A percentile compares a stretch with the other conserved stretches of the same genome.
These are phyloP conservation scores for Cladochytrium replicatum DNA, from an alignment of 192 early-diverging fungal species.

Conservation along the genomic window DNA sequence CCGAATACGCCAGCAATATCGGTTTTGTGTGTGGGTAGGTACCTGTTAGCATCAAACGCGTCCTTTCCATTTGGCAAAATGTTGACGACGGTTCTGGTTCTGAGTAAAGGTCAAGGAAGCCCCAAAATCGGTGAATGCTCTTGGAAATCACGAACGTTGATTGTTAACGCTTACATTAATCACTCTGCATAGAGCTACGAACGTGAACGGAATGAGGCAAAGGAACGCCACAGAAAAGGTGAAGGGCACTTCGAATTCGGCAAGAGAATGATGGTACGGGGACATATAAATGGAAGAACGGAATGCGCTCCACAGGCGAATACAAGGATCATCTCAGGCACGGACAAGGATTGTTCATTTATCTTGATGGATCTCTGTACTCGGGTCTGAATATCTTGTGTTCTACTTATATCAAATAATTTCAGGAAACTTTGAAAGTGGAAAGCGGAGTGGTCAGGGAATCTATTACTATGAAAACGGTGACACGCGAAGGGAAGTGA, in stretches of 20 bases:
- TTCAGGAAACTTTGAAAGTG: constrained; percentile 32
- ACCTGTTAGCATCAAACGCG: no score
- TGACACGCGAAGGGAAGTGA: constrained; percentile 44
- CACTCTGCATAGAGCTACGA: no score
- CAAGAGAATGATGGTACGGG: constrained; percentile 33
- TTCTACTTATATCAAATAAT: no score
- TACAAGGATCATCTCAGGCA: constrained; percentile 35
- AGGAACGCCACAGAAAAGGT: constrained; percentile 45
- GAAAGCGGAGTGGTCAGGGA: constrained; percentile 42
- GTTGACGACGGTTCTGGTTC: no score
- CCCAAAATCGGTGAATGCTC: no score
- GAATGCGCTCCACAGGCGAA: constrained; percentile 37
- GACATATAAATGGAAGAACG: constrained; percentile 40
- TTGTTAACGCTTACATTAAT: no score
- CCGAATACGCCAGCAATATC: no score
- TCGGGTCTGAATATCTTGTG: no score
- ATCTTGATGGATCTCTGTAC: constrained; percentile 45
- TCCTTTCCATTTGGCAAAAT: no score
- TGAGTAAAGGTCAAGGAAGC: no score
- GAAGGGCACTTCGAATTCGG: constrained; percentile 35
- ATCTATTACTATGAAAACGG: constrained; percentile 44
- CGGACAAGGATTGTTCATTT: constrained; percentile 41
- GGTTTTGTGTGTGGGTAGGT: no score
- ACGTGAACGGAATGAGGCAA: constrained; percentile 38
- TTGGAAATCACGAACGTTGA: no score